Base-by-base conservation (phyloP, 345 rosid genomes). In the Aquilaria malaccensis region DNA sequence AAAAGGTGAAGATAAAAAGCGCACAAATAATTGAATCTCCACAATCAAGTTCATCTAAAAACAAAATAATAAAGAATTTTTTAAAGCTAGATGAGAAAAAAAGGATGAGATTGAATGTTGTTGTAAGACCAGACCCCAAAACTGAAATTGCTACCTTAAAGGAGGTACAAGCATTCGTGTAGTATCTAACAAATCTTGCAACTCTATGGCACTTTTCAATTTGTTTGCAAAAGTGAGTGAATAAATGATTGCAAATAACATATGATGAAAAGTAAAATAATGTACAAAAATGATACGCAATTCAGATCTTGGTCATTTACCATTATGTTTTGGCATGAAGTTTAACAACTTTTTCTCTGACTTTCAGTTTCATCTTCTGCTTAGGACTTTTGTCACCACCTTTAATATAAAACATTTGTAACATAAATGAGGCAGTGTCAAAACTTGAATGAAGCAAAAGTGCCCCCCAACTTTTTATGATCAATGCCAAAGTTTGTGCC, bases 321-420 rank as follows among this genome's bases (percentile, higher is more conserved):
- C 97, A 67, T 91, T 88, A 75, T 91, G 87, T 75, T 91, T 91
- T 59, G 84, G 72, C 96, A 91, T 91, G 76, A 91, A 84, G 70
- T 84, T 91, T 61, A 91, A 71, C 66, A 91, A 80, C 58, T 86
- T 91, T 71, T 91, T 94, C 79, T 91, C 97, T 2, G 55, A 88
- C 94, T 78, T 81, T 91, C 74, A 91, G 73, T 79, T 91, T 91
- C 60, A 91, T 96, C 83, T 91, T 91, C 77, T 91, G 97, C 77
- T 91, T 91, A 61, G 97, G 91, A 70, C 96, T 91, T 80, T 96
- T 78, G 71, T 88, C 97, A 69, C 97, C 97, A 63, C 97, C 87
- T 82, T 62, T 47, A 74, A 68, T 29, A 55, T 49, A 60, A 63
- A 67, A 63, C 10, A 57, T 29, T 4, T 4, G 43, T 37, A 37